Conservation (phyloP, 257 asterid genomes). For the Cynanchum wilfordii region DNA sequence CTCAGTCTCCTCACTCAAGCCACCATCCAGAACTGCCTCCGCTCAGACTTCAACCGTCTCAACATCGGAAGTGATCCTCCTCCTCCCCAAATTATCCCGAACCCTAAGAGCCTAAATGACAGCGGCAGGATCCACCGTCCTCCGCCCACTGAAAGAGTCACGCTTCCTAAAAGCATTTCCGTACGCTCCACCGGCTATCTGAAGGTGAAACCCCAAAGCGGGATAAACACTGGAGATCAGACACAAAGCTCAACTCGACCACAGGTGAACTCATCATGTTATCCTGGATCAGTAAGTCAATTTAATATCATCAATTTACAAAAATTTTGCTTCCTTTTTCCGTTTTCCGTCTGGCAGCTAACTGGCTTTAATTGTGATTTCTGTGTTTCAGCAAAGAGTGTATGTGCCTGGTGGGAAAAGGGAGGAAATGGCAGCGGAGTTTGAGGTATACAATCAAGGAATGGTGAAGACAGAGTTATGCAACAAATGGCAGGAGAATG, state of each 20-base stretch:
- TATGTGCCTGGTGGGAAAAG: conserved; percentile 43
- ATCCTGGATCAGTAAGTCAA: conserved; percentile 43
- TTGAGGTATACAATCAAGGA: conserved; percentile 75
- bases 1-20: conserved; percentile 41
- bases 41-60: conserved; percentile 59
- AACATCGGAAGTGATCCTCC: conserved; percentile 34
- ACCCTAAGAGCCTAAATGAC: conserved; percentile 2
- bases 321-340: not conserved
- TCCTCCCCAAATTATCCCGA: conserved; percentile 5
- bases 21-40: conserved; percentile 55
- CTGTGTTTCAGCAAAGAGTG: conserved; percentile 48
- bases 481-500: conserved; percentile 85
- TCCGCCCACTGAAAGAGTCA: conserved; percentile 28
- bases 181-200: conserved; percentile 63
- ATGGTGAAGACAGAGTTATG: conserved; percentile 77
- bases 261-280: conserved; percentile 21
- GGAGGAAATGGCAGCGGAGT: conserved; percentile 46
- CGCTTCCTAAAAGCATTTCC: conserved; percentile 74
- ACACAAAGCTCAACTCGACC: conserved; percentile 26
- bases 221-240: conserved; percentile 20
- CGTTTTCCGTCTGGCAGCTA: not conserved
- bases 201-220: conserved; percentile 29
- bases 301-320: not conserved
- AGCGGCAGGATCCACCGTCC: not conserved
- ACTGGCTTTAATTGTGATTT: not conserved